Percentiles rank a stretch among this genome's conserved stretches.
These are phyloP conservation scores for Alternaria ventricosa DNA, from an alignment of 2,329 filamentous ascomycete genomes.

Conservation along the genomic window DNA sequence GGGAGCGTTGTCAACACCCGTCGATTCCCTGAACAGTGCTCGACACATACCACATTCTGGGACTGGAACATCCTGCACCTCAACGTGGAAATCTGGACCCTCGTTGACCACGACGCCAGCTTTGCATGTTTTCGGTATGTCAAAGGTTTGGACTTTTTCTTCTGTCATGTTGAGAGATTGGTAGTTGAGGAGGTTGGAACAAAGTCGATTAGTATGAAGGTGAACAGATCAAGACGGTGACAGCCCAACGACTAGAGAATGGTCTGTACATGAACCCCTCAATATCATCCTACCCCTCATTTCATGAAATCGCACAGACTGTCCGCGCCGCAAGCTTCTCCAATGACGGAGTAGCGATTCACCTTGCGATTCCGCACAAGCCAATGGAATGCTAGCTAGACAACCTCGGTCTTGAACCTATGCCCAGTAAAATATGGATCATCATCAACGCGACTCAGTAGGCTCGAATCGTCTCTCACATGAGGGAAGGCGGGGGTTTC, in stretches of 20 bases:
- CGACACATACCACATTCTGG: conserved; percentile 53
- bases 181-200: background rate
- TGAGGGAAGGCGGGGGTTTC: background rate
- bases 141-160: conserved; percentile 36
- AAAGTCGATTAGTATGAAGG: background rate
- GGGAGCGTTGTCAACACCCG: conserved; percentile 2
- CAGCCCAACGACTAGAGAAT: background rate
- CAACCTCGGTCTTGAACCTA: background rate
- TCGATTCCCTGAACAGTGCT: background rate
- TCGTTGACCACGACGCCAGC: conserved; percentile 61
- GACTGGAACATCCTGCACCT: conserved; percentile 56
- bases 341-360: background rate
- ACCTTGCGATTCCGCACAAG: background rate
- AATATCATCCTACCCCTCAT: conserved; percentile 2
- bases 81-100: conserved; percentile 57
- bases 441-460: background rate
- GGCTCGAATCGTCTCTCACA: background rate
- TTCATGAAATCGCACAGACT: background rate
- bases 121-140: conserved; percentile 59
- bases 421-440: background rate
- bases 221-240: background rate
- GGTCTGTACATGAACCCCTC: conserved; percentile 4
- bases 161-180: conserved; percentile 29
- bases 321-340: background rate
- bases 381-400: background rate